Evolutionary conservation across 441 rosid genomes (phyloP).

Genomic region (Corymbia calophylla): DNA sequence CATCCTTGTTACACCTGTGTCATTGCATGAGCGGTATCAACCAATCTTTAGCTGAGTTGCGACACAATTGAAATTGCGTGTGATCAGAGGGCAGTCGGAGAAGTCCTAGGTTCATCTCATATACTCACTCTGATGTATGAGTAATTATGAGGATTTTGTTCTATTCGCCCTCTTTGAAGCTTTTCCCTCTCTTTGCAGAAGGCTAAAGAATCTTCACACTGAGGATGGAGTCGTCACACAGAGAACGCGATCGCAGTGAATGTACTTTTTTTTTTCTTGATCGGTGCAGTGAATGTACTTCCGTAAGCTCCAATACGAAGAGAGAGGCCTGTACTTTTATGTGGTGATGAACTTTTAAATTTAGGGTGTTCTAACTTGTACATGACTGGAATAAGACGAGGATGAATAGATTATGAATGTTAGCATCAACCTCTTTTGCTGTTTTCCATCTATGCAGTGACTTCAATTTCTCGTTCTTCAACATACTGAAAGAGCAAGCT

Average conservation of each 20-base stretch:
- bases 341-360: neutral
- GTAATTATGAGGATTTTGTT: neutral
- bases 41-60: neutral
- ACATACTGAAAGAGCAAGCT: neutral
- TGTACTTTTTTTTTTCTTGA: too few relatives aligned
- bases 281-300: neutral
- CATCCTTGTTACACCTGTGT: neutral
- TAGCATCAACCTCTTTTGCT: neutral
- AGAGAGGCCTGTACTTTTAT: neutral
- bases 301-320: neutral
- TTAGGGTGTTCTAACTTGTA: neutral
- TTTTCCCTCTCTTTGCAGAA: neutral
- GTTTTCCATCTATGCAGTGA: neutral
- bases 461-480: neutral
- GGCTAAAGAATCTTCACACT: neutral
- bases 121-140: rapidly evolving
- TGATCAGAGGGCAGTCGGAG: neutral
- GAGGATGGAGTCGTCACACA: neutral
- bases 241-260: neutral
- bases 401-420: neutral
- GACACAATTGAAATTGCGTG: neutral
- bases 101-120: neutral
- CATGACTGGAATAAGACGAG: neutral
- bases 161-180: neutral
- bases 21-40: neutral